phyloP scores from a whole-genome alignment of 495 filamentous ascomycete genomes.

The Hyaloscypha finlandica region DNA sequence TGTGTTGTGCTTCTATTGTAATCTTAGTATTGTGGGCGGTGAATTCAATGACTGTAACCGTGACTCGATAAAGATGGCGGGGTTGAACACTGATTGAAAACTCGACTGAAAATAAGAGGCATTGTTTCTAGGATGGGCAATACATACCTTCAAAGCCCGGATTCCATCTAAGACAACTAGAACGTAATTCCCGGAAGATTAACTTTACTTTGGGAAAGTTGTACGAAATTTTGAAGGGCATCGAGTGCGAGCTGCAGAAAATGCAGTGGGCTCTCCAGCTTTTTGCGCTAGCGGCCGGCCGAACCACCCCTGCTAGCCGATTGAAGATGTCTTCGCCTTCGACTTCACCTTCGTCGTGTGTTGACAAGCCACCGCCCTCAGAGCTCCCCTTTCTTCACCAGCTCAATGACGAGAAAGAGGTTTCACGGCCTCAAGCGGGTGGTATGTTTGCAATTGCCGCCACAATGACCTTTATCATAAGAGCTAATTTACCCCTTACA shows the following conservation, averaged over 20 bases:
- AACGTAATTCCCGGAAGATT: not conserved
- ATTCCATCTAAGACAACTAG: not conserved
- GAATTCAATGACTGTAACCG: slow-evolving; percentile 3
- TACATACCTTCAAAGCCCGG: not conserved
- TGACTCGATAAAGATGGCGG: slow-evolving; percentile 30
- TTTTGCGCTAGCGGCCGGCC: not conserved
- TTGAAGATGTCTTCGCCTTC: slow-evolving; percentile 13
- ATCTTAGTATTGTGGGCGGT: slow-evolving; percentile 4
- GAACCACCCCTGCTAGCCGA: not conserved
- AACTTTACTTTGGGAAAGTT: not conserved
- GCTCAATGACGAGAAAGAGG: slow-evolving; percentile 56
- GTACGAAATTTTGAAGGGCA: not conserved
- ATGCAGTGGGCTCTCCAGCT: not conserved
- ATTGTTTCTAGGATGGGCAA: not conserved
- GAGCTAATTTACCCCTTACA: slow-evolving; percentile 37
- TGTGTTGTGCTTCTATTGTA: not conserved
- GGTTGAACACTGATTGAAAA: slow-evolving; percentile 23
- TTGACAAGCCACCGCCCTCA: not conserved
- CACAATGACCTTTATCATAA: not conserved
- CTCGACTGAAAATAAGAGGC: not conserved
- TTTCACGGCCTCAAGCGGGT: slow-evolving; percentile 56
- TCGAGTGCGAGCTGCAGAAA: not conserved
- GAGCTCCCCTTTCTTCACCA: slow-evolving; percentile 26
- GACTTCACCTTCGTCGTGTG: not conserved
- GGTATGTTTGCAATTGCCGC: slow-evolving; percentile 28